Base-by-base conservation (phyloP, 164 flowering plant genomes). In the Piper longum region DNA sequence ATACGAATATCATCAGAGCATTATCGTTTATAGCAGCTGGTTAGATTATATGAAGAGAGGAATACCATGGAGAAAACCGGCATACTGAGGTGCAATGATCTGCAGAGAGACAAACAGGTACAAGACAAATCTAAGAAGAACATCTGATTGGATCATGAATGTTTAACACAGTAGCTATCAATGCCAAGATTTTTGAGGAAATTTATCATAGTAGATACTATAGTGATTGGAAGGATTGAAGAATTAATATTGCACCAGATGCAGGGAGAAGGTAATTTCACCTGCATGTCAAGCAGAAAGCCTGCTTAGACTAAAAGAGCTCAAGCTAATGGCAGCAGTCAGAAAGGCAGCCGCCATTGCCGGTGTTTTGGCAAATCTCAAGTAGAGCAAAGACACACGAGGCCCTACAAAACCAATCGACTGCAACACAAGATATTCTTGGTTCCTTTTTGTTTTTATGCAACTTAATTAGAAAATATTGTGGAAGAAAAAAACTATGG, bases 291-390 rank as follows among this genome's bases (percentile, higher is more conserved):
- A 39, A 93, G 85, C 48, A 90, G 83, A 77, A 85, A 93, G 3
- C 98, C 98, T 9, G 98, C 97, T 81, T 93, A 97, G 78, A n/a
- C 92, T 88, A 76, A 90, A 93, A 39, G 97, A 84, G 71, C 98
- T 87, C 70, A 93, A 74, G 74, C 98, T 86, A 65, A 90, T 78
- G 19, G 92, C 98, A 36, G 68, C 64, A 43, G 98, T 90, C 61
- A 93, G 60, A 60, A 76, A 69, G 12, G 81, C 54, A 7, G 97
- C 69, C 8, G 98, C 98, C 42, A 66, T 64, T 3, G 66, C 66
- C 2, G 98, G 95, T 16, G 95, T 82, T 44, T 78, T 84, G 39
- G 85, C 96, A 54, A 70, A 84, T 69, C 85, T 88, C 71, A 93
- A 77, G 80, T 89, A 84, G 9, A 93, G 85, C 66, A 93, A 73